Evolutionary conservation across 352 stramenopile species (phyloP).

Genomic region (Chrysophaeum taylorii): DNA sequence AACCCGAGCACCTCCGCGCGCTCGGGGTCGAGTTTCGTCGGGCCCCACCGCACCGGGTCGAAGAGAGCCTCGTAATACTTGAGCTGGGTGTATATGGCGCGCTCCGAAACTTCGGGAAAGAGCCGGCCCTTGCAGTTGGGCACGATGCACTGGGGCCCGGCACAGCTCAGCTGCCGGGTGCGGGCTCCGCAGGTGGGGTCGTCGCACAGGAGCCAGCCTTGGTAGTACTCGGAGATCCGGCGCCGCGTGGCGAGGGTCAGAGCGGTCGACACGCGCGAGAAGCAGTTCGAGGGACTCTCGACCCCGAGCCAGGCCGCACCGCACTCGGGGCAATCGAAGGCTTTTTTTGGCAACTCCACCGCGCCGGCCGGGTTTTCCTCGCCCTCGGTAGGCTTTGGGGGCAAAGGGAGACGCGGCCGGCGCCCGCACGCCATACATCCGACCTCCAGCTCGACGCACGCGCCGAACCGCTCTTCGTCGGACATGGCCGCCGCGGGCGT

Average conservation of each 20-base stretch:
- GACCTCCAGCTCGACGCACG: slow-evolving; percentile 44
- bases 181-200: slow-evolving; percentile 82
- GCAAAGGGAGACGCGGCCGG: slow-evolving; percentile 37
- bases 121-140: slow-evolving; percentile 77
- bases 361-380: slow-evolving; percentile 22
- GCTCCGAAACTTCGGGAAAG: slow-evolving; percentile 71
- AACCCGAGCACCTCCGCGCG: slow-evolving; percentile 61
- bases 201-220: slow-evolving; percentile 78
- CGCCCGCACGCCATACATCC: slow-evolving; percentile 39
- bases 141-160: slow-evolving; percentile 78
- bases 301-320: slow-evolving; percentile 33
- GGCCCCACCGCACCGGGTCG: too few species aligned
- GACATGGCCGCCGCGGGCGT: slow-evolving; percentile 41
- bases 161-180: slow-evolving; percentile 87
- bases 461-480: slow-evolving; percentile 54
- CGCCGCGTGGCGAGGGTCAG: slow-evolving; percentile 38
- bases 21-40: slow-evolving; percentile 54
- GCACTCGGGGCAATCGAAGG: slow-evolving; percentile 39
- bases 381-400: too few species aligned
- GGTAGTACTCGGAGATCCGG: slow-evolving; percentile 62
- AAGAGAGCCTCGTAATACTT: slow-evolving; percentile 94
- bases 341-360: slow-evolving; percentile 10
- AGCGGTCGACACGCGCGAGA: slow-evolving; percentile 38
- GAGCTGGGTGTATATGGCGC: slow-evolving; percentile 83
- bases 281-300: slow-evolving; percentile 39